Conservation (phyloP, 2,329 filamentous ascomycete species). For the Pseudomassariella vexata region DNA sequence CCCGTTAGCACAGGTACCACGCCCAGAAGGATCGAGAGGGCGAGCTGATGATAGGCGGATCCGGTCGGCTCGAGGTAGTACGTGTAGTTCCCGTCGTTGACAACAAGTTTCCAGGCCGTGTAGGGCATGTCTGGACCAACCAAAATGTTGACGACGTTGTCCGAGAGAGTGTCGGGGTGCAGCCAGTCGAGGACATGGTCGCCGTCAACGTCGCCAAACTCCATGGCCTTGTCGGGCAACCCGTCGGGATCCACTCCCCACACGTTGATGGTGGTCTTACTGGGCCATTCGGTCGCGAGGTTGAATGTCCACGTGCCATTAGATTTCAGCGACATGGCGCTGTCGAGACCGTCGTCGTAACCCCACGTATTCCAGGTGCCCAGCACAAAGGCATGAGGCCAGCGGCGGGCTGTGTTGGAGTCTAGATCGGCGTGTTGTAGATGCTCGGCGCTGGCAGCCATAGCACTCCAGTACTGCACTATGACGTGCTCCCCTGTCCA, state of each 20-base stretch:
- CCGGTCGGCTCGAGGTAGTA: conserved; percentile 48
- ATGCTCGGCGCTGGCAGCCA: conserved; percentile 54
- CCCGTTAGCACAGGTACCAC: conserved; percentile 46
- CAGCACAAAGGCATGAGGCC: conserved; percentile 58
- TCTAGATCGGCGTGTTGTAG: conserved; percentile 53
- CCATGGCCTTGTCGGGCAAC: conserved; percentile 51
- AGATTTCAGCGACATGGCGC: conserved; percentile 40
- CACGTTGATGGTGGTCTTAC: conserved; percentile 55
- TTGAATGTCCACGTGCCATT: conserved; percentile 51
- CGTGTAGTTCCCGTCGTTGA: conserved; percentile 48
- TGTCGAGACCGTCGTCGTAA: conserved; percentile 53
- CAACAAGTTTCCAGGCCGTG: conserved; percentile 47
- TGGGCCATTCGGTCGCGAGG: conserved; percentile 60
- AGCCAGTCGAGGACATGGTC: conserved; percentile 57
- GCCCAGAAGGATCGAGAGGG: conserved; percentile 46
- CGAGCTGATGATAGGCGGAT: conserved; percentile 44
- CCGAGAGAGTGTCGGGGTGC: conserved; percentile 50
- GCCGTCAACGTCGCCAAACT: conserved; percentile 56
- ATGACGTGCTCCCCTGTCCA: conserved; percentile 59
- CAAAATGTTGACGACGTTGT: conserved; percentile 54
- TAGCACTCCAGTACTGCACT: conserved; percentile 57
- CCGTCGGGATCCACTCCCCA: conserved; percentile 63
- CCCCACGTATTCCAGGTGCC: conserved; percentile 60
- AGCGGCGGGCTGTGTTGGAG: conserved; percentile 37
- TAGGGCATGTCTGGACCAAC: conserved; percentile 46